Conservation (phyloP, 805 yeast species). For the Cyberlindnera veronae region DNA sequence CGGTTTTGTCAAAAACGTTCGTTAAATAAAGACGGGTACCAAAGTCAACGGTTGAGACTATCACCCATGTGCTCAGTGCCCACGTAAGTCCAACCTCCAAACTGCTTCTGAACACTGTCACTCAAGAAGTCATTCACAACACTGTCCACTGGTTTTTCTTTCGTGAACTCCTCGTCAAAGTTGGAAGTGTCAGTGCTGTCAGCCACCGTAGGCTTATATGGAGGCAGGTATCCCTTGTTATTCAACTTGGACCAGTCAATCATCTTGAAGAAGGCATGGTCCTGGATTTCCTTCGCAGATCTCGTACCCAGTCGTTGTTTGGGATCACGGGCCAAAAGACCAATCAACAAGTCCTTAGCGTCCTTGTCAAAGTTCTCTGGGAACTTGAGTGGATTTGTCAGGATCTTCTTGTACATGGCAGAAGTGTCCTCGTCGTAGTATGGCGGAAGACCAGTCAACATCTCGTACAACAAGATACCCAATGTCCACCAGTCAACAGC, state of each 20-base stretch:
- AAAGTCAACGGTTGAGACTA: constrained; percentile 1
- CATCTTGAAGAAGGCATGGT: constrained; percentile 81
- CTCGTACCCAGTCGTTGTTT: constrained; percentile 66
- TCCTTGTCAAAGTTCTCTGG: constrained; percentile 85
- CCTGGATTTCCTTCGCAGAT: constrained; percentile 82
- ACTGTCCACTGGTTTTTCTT: constrained; percentile 89
- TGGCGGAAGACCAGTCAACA: constrained; percentile 97
- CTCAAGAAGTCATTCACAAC: constrained; percentile 90
- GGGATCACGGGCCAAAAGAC: constrained; percentile 83
- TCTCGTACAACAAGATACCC: constrained; percentile 89
- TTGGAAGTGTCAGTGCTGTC: constrained; percentile 88
- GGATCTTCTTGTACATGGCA: constrained; percentile 89
- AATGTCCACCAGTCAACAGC: constrained; percentile 99
- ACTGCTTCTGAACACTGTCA: constrained; percentile 94
- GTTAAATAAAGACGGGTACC: too few relatives aligned
- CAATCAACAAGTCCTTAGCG: constrained; percentile 75
- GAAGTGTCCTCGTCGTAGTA: constrained; percentile 93
- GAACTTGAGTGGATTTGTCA: constrained; percentile 84
- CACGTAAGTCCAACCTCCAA: constrained; percentile 98
- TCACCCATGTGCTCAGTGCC: constrained; percentile 53
- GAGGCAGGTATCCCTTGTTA: constrained; percentile 89
- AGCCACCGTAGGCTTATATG: constrained; percentile 88
- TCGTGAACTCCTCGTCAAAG: constrained; percentile 89
- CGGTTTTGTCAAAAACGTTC: background rate
- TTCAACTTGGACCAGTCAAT: constrained; percentile 85